Evolutionary conservation across 306 rosid genomes (phyloP).

Genomic region (Abrus precatorius): DNA sequence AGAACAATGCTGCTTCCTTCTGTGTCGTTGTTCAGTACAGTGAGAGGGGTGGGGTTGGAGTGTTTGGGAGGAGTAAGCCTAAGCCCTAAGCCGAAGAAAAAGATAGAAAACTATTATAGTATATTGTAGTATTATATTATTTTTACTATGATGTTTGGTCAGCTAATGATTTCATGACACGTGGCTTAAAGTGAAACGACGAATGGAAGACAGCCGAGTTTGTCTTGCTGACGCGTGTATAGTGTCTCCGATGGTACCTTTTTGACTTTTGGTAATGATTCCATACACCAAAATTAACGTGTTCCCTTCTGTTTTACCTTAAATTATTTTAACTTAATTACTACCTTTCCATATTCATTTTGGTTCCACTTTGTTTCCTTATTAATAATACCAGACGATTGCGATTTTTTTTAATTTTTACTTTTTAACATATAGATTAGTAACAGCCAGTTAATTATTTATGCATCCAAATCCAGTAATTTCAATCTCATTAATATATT

Average conservation of each 20-base stretch:
- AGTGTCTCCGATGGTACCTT: constrained; percentile 60
- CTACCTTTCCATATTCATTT: neutral
- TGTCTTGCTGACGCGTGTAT: constrained; percentile 78
- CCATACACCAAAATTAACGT: constrained; percentile 25
- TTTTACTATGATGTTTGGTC: neutral
- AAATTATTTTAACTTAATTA: neutral
- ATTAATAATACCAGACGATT: too few relatives aligned
- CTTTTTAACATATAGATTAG: neutral
- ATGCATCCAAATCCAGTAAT: too few relatives aligned
- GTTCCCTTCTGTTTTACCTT: constrained; percentile 10
- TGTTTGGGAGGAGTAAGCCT: constrained; percentile 42
- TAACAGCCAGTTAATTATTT: neutral
- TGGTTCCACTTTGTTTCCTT: neutral
- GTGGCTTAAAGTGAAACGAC: constrained; percentile 46
- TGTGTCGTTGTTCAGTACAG: constrained; percentile 49
- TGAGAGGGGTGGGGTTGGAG: constrained; percentile 37
- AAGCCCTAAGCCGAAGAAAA: constrained; percentile 41
- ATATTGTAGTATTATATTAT: neutral
- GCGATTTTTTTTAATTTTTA: neutral
- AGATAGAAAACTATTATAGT: constrained; percentile 19
- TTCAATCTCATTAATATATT: neutral
- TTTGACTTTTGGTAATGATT: constrained; percentile 60
- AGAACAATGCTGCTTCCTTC: constrained; percentile 50
- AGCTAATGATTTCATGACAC: constrained; percentile 35
- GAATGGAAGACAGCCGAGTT: constrained; percentile 64